Base-by-base conservation (phyloP, 495 filamentous ascomycete species). In the Paragyromitra xinjiangensis region DNA sequence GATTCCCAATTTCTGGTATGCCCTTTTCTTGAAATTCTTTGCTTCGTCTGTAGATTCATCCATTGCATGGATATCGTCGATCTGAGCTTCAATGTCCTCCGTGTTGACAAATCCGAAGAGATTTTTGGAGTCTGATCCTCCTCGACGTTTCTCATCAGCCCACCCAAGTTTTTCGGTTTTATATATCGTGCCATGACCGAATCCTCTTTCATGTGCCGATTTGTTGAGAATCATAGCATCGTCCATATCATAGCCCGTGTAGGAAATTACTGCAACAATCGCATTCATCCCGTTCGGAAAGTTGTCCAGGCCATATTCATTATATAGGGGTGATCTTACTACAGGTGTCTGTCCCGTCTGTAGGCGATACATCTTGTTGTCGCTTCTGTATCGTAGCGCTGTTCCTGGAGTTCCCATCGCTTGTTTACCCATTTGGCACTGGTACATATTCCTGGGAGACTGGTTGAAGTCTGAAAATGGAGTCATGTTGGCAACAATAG, bases 181-280 rank as follows among this genome's bases (percentile, higher is more conserved):
- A 88, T 97, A 98, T 82, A 99, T 93, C 7, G 93, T 97, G 56
- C 95, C 95, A 83, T 98, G 89, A 56, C 92, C 94, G 82, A 98
- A 98, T n/a, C 95, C 95, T 71, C 95, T 91, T 84, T 99, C 95
- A 84, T 98, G 93, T 2, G 95, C 90, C 14, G 95, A 98, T 83
- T 99, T 99, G 86, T 98, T 98, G 81, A 99, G 87, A 79, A 99
- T 98, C 95, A 99, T 99, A 83, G 95, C 95, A 85, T 99, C 95
- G 86, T 99, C 95, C 95, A 99, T 98, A 87, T 99, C 95, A 83
- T 98, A 98, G 56, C 95, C 95, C 6, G 95, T 98, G 85, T 99
- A 99, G 4, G 95, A 97, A 71, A 99, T 97, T 82, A 99, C 97
- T 66, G 95, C 95, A 69, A 99, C 95, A 34, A 99, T 89, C 8